Conservation (phyloP, 495 filamentous ascomycete genomes). For the Saxispiralis lemnorum region DNA sequence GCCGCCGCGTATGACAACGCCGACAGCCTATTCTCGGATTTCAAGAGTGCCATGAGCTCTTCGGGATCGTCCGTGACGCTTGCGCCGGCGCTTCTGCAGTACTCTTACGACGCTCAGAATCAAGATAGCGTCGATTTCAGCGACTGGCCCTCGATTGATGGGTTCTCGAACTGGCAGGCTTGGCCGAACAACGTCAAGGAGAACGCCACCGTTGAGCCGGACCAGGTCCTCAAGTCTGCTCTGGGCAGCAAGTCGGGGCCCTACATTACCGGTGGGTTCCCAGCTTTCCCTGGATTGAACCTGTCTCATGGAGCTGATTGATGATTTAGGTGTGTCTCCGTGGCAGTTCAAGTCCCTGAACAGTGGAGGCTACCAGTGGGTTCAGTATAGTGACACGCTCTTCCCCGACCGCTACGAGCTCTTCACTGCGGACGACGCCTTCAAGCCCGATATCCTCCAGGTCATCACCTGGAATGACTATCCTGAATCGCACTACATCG, state of each 20-base stretch:
- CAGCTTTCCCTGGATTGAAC: neutral
- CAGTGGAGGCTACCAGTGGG: constrained; percentile 15
- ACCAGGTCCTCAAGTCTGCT: constrained; percentile 14
- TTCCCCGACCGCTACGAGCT: constrained; percentile 10
- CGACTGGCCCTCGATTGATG: constrained; percentile 12
- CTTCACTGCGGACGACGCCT: constrained; percentile 1
- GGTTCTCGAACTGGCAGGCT: constrained; percentile 18
- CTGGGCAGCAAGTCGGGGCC: constrained; percentile 11
- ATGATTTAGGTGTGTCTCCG: constrained; percentile 6
- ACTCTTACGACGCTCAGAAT: constrained; percentile 9
- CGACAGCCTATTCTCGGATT: constrained; percentile 10
- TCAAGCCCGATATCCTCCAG: constrained; percentile 19
- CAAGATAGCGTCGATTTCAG: constrained; percentile 2
- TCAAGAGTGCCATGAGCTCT: constrained; percentile 6
- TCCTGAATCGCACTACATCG: constrained; percentile 18
- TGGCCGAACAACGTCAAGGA: constrained; percentile 13
- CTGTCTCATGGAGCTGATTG: neutral
- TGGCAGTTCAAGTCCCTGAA: constrained; percentile 19
- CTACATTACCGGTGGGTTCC: constrained; percentile 16
- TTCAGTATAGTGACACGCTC: constrained; percentile 16
- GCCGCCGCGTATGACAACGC: constrained; percentile 15
- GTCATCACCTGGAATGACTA: constrained; percentile 19
- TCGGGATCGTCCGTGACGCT: constrained; percentile 9
- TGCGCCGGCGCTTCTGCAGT: constrained; percentile 12
- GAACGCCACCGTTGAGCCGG: constrained; percentile 11